Base-by-base conservation (phyloP, 768 basidiomycete species). In the Lactarius akahatsu region DNA sequence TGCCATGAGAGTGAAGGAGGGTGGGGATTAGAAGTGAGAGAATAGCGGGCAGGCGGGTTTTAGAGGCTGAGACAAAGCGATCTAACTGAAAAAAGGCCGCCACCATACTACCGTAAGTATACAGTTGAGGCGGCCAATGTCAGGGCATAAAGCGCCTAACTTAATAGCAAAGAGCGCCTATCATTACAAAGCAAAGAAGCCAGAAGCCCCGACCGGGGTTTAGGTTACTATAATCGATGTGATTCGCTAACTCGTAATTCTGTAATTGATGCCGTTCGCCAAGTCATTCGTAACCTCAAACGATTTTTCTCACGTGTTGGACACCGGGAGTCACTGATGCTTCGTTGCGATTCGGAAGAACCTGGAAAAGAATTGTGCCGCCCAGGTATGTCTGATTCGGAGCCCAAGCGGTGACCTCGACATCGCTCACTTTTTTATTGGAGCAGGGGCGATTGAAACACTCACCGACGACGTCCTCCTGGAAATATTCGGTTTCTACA, bases 401-500 rank as follows among this genome's bases (percentile, higher is more conserved):
- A 23, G n/a, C n/a, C 10, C 45, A 47, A 47, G 45, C n/a, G 4
- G n/a, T 10, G 6, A 40, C 40, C 40, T 5, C 40, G 10, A 5
- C 30, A 23, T 23, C 47, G 47, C 47, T 26, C 23, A 50, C 30
- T 10, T 26, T 5, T 47, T 5, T 10, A 50, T 50, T 23, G 47
- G 23, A 59, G 4, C 30, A 50, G 32, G 10, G 32, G 20, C 18
- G 30, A 20, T 54, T 55, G 20, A 26, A 38, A 38, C 2, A 10
- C 40, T 50, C 45, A 11, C 56, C 18, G 55, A 43, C 28, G 38
- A 41, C 7, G 23, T 59, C 38, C 61, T 59, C 16, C 34, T 63
- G 13, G 43, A n/a, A 4, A 52, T 66, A n/a, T 59, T 64, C 36
- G 9, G 34, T 23, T 55, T 30, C 59, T 61, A 36, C 10, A 16